A percentile compares a stretch with the other conserved stretches of the same genome.
These are phyloP conservation scores for Xylaria sp. DNA, from an alignment of 2,329 filamentous ascomycete genomes.

Conservation along the genomic window DNA sequence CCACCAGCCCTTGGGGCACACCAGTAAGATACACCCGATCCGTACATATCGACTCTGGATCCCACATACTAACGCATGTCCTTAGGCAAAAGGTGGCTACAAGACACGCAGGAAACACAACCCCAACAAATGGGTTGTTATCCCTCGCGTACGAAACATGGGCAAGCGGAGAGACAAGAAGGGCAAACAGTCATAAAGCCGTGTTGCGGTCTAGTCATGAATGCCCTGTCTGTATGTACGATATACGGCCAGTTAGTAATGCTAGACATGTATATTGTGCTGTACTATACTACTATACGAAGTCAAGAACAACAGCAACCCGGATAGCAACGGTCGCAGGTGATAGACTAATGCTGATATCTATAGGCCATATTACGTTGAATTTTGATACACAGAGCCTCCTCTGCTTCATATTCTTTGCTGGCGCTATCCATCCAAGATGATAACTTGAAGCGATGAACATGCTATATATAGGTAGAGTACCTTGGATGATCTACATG, in stretches of 20 bases:
- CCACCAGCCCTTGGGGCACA: slow-evolving; percentile 94
- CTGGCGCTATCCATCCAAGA: too few relatives aligned
- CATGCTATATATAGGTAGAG: too few relatives aligned
- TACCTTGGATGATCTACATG: too few relatives aligned
- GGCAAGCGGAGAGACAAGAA: slow-evolving; percentile 80
- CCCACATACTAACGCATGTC: slow-evolving; percentile 34
- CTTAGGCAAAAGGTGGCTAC: slow-evolving; percentile 78
- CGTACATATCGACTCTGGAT: slow-evolving; percentile 2
- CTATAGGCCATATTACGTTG: neutral
- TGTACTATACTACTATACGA: slow-evolving; percentile 34
- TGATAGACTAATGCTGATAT: neutral
- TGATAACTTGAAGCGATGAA: too few relatives aligned
- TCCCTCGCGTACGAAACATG: slow-evolving; percentile 82
- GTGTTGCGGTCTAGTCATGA: slow-evolving; percentile 8
- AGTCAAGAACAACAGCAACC: neutral
- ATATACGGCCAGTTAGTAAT: slow-evolving; percentile 22
- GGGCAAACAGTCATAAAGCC: slow-evolving; percentile 30
- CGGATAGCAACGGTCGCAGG: neutral
- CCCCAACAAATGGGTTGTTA: slow-evolving; percentile 88
- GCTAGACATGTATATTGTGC: slow-evolving; percentile 32
- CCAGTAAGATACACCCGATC: slow-evolving; percentile 66
- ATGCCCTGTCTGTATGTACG: slow-evolving; percentile 37
- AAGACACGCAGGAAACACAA: slow-evolving; percentile 91
- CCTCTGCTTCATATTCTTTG: too few relatives aligned
- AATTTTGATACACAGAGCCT: too few relatives aligned